These are phyloP conservation scores for Drechmeria coniospora DNA, from an alignment of 2,329 filamentous ascomycete species.

Conservation along the genomic window DNA sequence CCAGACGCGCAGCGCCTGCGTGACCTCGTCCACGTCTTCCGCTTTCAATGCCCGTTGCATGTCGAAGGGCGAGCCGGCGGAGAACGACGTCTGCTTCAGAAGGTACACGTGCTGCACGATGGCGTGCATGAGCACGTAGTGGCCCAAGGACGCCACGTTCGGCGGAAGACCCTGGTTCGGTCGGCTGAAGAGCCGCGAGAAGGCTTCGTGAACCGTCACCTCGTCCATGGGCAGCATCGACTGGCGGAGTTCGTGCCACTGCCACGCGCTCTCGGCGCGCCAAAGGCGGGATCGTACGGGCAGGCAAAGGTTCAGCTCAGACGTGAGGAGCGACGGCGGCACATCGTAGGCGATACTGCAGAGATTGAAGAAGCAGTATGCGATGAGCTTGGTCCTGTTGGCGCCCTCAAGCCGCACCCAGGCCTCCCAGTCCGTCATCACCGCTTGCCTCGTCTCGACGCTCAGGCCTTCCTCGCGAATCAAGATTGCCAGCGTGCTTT, in stretches of 20 bases:
- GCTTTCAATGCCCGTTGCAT: constrained; percentile 32
- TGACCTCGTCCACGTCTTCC: constrained; percentile 41
- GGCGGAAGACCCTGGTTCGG: constrained; percentile 30
- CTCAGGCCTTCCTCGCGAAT: constrained; percentile 42
- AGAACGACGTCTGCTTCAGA: constrained; percentile 45
- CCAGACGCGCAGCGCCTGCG: constrained; percentile 41
- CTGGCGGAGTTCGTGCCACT: constrained; percentile 43
- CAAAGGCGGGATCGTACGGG: constrained; percentile 40
- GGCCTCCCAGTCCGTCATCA: constrained; percentile 37
- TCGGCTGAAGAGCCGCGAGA: constrained; percentile 38
- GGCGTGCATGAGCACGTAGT: constrained; percentile 58
- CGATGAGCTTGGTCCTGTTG: constrained; percentile 42
- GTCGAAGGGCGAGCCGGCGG: constrained; percentile 31
- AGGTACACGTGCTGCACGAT: constrained; percentile 59
- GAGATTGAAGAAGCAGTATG: constrained; percentile 47
- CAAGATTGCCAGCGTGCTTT: constrained; percentile 41
- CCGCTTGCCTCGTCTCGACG: constrained; percentile 29
- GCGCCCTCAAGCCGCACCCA: constrained; percentile 43
- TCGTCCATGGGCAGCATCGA: constrained; percentile 33
- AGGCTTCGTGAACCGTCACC: constrained; percentile 39
- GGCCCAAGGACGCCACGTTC: constrained; percentile 44
- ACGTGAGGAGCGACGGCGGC: constrained; percentile 40
- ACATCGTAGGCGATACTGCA: constrained; percentile 48
- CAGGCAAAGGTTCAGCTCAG: constrained; percentile 39
- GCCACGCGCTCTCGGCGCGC: constrained; percentile 40